Conservation (phyloP, 2,329 filamentous ascomycete species). For the Aspergillus sp. region DNA sequence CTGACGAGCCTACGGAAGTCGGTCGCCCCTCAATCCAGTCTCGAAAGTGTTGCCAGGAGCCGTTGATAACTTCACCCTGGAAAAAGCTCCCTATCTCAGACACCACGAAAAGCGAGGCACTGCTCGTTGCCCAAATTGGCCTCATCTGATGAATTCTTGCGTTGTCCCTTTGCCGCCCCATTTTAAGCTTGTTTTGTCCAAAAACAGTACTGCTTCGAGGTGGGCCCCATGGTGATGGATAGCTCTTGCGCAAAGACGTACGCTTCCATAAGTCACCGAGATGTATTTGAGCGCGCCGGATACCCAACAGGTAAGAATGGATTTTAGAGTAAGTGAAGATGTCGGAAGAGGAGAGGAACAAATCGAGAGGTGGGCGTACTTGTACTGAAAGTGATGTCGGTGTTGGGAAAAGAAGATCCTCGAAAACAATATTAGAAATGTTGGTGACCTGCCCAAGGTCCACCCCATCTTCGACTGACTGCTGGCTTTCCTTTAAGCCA, state of each 20-base stretch:
- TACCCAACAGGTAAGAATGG: constrained; percentile 81
- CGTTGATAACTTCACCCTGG: constrained; percentile 82
- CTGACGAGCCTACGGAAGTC: constrained; percentile 22
- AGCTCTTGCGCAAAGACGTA: constrained; percentile 71
- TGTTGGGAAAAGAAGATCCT: constrained; percentile 77
- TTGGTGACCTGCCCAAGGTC: constrained; percentile 27
- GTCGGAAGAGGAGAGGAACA: constrained; percentile 78
- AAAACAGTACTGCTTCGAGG: constrained; percentile 61
- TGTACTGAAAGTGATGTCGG: constrained; percentile 70
- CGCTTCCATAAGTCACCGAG: constrained; percentile 86
- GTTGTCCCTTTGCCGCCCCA: constrained; percentile 64
- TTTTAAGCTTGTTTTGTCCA: constrained; percentile 60
- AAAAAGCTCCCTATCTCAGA: constrained; percentile 85
- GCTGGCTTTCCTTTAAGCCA: constrained; percentile 34
- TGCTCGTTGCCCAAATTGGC: constrained; percentile 85
- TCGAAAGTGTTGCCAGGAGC: constrained; percentile 77
- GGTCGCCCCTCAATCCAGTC: constrained; percentile 64
- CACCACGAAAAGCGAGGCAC: constrained; percentile 83
- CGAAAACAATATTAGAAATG: constrained; percentile 58
- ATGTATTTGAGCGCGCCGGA: constrained; percentile 81
- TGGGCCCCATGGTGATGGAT: constrained; percentile 69
- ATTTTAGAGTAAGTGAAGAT: constrained; percentile 78
- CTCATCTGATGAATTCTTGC: constrained; percentile 68
- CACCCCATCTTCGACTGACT: constrained; percentile 20
- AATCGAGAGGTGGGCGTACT: constrained; percentile 77